Evolutionary conservation across 306 rosid genomes (phyloP), one percentile per base, ranked within the genome.

Genomic region (Acacia melanoxylon): DNA sequence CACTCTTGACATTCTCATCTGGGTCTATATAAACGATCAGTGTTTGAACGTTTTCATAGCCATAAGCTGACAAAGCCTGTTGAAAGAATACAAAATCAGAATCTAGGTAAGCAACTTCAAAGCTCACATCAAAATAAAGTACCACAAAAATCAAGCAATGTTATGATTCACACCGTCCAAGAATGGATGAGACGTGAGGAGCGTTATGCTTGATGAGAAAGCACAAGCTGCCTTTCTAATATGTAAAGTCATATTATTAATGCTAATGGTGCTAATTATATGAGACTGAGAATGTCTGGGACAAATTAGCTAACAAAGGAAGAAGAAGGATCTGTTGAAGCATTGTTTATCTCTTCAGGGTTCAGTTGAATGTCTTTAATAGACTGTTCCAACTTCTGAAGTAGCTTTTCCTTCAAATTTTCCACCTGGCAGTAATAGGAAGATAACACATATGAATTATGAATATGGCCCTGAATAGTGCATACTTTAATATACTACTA

Each of bases 51-150:
- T 93, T 95, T 91, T 95, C 95, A 74, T 85, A 95, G 40, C 97
- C 98, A 84, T 95, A 95, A 56, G 97, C 98, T 48, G 97, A 95
- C 98, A 95, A 93, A 70, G 98, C 98, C 98, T 94, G 87, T 51
- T 68, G 80, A 54, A 66, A 71, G 29, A 68, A 66, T 33, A 71
- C 56, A 83, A 58, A 59, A 86, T 33, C 71, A 81, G 31, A 41
- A 54, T 83, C 79, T 67, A 74, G 61, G 48, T 76, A 68, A 66
- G 49, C 82, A 59, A 78, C 79, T 69, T 31, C 61, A 1, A 10
- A 37, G 72, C 78, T 74, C 63, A 72, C 44, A 41, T 1, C 62
- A 27, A 37, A 83, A 68, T 44, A 51, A 46, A 81, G 75, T 20
- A 79, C 31, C 77, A 73, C 25, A 68, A 19, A 40, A 58, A 42